phyloP scores from a whole-genome alignment of 2,329 filamentous ascomycete genomes.

The Capronia americana region DNA sequence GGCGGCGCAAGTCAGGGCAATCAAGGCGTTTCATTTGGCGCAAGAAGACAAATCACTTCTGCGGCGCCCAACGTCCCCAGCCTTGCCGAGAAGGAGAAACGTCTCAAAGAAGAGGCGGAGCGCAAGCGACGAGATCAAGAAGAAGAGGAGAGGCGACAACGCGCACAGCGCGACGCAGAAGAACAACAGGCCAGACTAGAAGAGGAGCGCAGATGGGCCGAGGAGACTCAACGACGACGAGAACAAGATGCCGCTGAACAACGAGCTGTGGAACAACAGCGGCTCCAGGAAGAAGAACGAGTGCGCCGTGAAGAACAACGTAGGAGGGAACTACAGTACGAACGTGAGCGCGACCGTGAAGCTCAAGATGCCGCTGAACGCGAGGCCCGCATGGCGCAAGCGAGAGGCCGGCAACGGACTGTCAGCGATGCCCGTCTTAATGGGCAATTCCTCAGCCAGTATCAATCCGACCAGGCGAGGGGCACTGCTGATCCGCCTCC shows the following conservation, averaged over 20 bases:
- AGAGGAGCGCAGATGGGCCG: constrained; percentile 56
- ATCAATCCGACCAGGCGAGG: constrained; percentile 72
- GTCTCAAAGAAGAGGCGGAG: constrained; percentile 61
- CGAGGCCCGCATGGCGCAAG: constrained; percentile 69
- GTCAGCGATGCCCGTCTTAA: constrained; percentile 72
- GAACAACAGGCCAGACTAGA: constrained; percentile 53
- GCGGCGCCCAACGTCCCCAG: constrained; percentile 79
- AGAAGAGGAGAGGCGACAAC: constrained; percentile 58
- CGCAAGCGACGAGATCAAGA: constrained; percentile 63
- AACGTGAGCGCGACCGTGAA: constrained; percentile 68
- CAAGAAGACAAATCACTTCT: constrained; percentile 88
- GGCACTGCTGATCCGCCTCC: constrained; percentile 35
- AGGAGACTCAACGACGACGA: constrained; percentile 49
- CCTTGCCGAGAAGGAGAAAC: constrained; percentile 82
- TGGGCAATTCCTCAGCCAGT: constrained; percentile 86
- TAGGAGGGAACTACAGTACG: constrained; percentile 61
- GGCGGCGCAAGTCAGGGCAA: constrained; percentile 96
- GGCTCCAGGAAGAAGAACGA: constrained; percentile 52
- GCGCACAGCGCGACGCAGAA: constrained; percentile 58
- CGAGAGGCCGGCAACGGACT: constrained; percentile 67
- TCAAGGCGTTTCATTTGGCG: constrained; percentile 90
- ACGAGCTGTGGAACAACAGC: constrained; percentile 61
- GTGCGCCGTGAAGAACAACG: constrained; percentile 56
- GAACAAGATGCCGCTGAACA: constrained; percentile 55
- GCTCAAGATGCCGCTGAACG: constrained; percentile 72